Base-by-base conservation (phyloP, 129 eudicot genomes). In the Helichrysum umbraculigerum region DNA sequence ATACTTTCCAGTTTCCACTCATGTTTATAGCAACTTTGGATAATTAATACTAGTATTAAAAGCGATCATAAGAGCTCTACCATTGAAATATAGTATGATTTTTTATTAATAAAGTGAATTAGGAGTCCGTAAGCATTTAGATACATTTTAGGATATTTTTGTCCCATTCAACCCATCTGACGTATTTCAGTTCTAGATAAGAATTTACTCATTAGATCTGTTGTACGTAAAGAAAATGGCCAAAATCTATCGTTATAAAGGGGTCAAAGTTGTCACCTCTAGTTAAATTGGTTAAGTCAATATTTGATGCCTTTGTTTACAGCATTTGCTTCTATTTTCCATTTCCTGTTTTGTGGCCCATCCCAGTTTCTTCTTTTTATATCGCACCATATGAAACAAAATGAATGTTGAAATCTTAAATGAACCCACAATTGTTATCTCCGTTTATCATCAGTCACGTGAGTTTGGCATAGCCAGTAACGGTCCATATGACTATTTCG, bases 261-360 rank as follows among this genome's bases (percentile, higher is more conserved):
- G 41, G 60, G 74, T 69, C 22, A 16, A 47, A 68, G 57, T 68
- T 29, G 28, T 51, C 61, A 70, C 60, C 25, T 67, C 34, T 50
- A 17, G 28, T 15, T 70, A 28, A 50, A 70, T 37, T 37, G 42
- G 51, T 42, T 42, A 10, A 42, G 16, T 33, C 21, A 63, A 65
- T 33, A 33, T 17, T 34, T 34, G 51, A 35, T 35, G 54, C 17
- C 52, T 44, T 44, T 14, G 52, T 17, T 56, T 54, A 12, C 17
- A 33, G 21, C 30, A 33, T 12, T 57, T 56, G 14, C 29, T 72
- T 72, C 52, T 72, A 52, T 51, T 71, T 30, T 32, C n/a, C 51
- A n/a, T 54, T 10, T 30, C 51, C 52, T 4, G 8, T 56, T 56
- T 19, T 72, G 60, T 22, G 74, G 33, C 20, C 47, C 70, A 34